These are phyloP conservation scores for Lyophyllum decastes DNA, from an alignment of 768 basidiomycete species.

Conservation along the genomic window DNA sequence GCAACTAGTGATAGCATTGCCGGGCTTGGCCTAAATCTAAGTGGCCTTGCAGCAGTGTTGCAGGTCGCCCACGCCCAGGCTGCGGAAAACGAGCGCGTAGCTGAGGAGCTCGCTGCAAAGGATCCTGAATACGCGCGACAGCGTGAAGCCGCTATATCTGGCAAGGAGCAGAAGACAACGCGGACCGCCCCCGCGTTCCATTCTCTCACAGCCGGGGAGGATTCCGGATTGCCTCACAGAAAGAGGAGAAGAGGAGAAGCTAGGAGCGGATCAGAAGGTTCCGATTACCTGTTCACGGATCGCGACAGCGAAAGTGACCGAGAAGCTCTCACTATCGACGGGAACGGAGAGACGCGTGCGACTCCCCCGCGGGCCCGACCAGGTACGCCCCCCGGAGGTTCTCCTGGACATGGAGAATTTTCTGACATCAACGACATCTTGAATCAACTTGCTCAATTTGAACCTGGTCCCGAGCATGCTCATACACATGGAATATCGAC, in stretches of 20 bases:
- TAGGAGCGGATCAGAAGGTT: constrained; percentile 46
- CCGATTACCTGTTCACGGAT: constrained; percentile 59
- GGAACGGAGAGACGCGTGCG: constrained; percentile 27
- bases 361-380: constrained; percentile 33
- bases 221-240: constrained; percentile 29
- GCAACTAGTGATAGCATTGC: constrained; percentile 33
- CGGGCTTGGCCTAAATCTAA: constrained; percentile 57
- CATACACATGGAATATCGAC: constrained; percentile 41
- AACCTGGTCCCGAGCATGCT: constrained; percentile 49
- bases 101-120: constrained; percentile 45
- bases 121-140: constrained; percentile 44
- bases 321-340: constrained; percentile 34
- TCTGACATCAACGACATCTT: constrained; percentile 78
- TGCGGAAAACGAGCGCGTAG: constrained; percentile 45
- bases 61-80: constrained; percentile 74
- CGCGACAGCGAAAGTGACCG: constrained; percentile 44
- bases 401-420: constrained; percentile 60
- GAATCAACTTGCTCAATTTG: constrained; percentile 72
- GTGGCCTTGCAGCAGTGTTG: constrained; percentile 74
- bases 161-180: constrained; percentile 55
- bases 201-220: constrained; percentile 65
- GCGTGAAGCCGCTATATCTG: constrained; percentile 43
- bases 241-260: constrained; percentile 34
- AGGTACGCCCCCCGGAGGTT: constrained; percentile 38
- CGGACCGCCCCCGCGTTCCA: constrained; percentile 79